Percentiles rank a stretch among this genome's conserved stretches.
phyloP scores from a whole-genome alignment of 306 rosid species.

The Sicyos edulis region DNA sequence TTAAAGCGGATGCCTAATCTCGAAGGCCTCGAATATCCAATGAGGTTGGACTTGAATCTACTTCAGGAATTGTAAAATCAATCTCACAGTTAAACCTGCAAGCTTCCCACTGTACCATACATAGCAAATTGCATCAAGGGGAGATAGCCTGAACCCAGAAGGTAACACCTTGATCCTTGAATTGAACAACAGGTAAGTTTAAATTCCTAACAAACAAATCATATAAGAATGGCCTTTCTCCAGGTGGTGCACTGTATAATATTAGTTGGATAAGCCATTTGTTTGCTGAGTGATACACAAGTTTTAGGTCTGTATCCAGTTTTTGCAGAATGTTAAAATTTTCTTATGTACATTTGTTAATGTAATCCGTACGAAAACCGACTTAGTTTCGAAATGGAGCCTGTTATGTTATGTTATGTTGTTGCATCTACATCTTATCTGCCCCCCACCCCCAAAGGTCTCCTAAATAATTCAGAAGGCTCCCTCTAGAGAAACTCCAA shows the following conservation, averaged over 20 bases:
- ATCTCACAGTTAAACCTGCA: not conserved
- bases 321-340: not conserved
- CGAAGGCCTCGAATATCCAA: conserved; percentile 60
- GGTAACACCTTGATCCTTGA: conserved; percentile 5
- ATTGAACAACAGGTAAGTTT: not conserved
- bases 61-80: conserved; percentile 40
- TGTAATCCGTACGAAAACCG: not conserved
- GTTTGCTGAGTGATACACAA: conserved; percentile 11
- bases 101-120: not conserved
- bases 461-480: not conserved
- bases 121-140: not conserved
- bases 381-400: not conserved
- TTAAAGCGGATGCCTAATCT: conserved; percentile 47
- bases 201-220: conserved; percentile 3
- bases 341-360: not conserved
- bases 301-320: not conserved
- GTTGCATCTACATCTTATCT: conserved; percentile 1
- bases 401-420: not conserved
- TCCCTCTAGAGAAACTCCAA: not conserved
- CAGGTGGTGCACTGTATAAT: not conserved
- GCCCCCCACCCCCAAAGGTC: no score
- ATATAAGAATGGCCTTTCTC: not conserved
- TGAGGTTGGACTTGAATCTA: conserved; percentile 33
- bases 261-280: not conserved
- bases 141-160: conserved; percentile 2